Evolutionary conservation across 495 filamentous ascomycete genomes (phyloP).

Genomic region (Apodospora peruviana): DNA sequence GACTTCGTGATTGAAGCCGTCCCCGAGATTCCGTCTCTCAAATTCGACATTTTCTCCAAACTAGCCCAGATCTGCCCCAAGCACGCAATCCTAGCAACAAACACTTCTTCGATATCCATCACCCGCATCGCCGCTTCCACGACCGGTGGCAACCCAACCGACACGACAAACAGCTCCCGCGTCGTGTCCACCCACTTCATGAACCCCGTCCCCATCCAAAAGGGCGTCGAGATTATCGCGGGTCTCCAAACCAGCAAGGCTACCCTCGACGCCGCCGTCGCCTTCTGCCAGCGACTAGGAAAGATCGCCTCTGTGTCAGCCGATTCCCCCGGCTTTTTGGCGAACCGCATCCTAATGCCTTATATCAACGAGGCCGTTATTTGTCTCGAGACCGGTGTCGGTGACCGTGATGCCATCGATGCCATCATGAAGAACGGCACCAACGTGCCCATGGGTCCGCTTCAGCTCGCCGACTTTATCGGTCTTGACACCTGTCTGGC

Average conservation of each 20-base stretch:
- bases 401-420: slow-evolving; percentile 84
- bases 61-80: slow-evolving; percentile 79
- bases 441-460: slow-evolving; percentile 95
- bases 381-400: slow-evolving; percentile 90
- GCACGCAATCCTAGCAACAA: slow-evolving; percentile 90
- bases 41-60: slow-evolving; percentile 78
- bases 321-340: slow-evolving; percentile 90
- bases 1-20: slow-evolving; percentile 99
- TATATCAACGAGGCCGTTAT: slow-evolving; percentile 99
- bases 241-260: slow-evolving; percentile 82
- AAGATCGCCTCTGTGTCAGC: slow-evolving; percentile 83
- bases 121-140: slow-evolving; percentile 90
- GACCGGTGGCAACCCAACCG: slow-evolving; percentile 63
- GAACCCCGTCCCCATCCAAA: slow-evolving; percentile 97
- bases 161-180: slow-evolving; percentile 75
- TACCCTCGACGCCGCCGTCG: slow-evolving; percentile 78
- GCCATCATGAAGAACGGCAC: slow-evolving; percentile 99
- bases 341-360: slow-evolving; percentile 96
- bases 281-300: slow-evolving; percentile 84
- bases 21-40: slow-evolving; percentile 84
- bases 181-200: slow-evolving; percentile 98
- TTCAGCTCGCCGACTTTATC: slow-evolving; percentile 94
- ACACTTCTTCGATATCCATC: slow-evolving; percentile 96
- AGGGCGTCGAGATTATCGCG: slow-evolving; percentile 94
- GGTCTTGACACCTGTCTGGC: slow-evolving; percentile 93